Evolutionary conservation across 768 basidiomycete genomes (phyloP).

Genomic region (Leccinellum rugosiceps): DNA sequence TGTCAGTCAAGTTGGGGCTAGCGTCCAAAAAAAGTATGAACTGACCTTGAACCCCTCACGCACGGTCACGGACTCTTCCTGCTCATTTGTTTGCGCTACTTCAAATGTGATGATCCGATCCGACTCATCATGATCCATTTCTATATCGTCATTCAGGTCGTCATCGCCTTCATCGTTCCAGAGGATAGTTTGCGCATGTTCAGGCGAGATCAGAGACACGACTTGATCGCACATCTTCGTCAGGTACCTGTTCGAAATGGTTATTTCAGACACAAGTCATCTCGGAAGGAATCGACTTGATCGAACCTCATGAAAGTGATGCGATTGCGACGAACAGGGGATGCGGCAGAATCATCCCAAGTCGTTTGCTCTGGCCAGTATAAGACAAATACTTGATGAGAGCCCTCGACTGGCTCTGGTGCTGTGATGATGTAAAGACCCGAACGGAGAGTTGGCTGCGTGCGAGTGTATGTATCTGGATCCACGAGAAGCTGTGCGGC

Average conservation of each 20-base stretch:
- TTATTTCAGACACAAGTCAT: not conserved
- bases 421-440: conserved; percentile 19
- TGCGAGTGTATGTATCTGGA: not conserved
- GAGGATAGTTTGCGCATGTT: conserved; percentile 43
- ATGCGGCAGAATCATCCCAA: conserved; percentile 49
- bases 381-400: conserved; percentile 41
- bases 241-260: conserved; percentile 43
- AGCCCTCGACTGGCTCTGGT: not conserved
- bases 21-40: not conserved
- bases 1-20: not conserved
- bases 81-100: conserved; percentile 52
- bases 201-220: conserved; percentile 46
- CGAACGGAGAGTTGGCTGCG: conserved; percentile 18
- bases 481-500: conserved; percentile 14
- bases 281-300: not conserved
- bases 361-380: conserved; percentile 64
- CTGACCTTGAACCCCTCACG: conserved; percentile 46
- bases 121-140: conserved; percentile 37
- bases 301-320: conserved; percentile 60
- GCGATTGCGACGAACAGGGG: conserved; percentile 48
- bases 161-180: conserved; percentile 39
- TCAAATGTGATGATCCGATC: conserved; percentile 53
- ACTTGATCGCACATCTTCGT: conserved; percentile 58
- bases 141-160: conserved; percentile 19
- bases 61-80: conserved; percentile 47